These are phyloP conservation scores for Firmiana major DNA, from an alignment of 345 rosid genomes.

Conservation along the genomic window DNA sequence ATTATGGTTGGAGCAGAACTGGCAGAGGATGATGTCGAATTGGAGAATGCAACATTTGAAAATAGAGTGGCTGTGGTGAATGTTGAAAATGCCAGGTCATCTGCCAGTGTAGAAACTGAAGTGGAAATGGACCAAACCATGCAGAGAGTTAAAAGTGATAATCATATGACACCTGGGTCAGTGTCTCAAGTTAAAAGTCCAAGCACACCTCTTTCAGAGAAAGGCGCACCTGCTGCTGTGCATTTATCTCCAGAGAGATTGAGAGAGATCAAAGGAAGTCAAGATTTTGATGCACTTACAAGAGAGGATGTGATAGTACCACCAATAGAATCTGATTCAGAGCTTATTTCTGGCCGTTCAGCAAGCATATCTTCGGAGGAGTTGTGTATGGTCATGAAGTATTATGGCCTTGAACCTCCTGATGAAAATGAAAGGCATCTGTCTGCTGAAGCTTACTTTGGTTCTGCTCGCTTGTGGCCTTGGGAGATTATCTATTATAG, in stretches of 20 bases:
- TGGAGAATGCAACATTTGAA: conserved; percentile 22
- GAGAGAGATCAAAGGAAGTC: conserved; percentile 14
- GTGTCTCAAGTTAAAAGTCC: conserved; percentile 15
- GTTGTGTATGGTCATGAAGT: conserved; percentile 36
- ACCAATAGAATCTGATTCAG: conserved; percentile 17
- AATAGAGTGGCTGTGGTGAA: neutral
- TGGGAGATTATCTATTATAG: conserved; percentile 42
- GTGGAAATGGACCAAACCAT: conserved; percentile 17
- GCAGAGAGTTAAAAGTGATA: conserved; percentile 10
- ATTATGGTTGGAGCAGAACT: conserved; percentile 17
- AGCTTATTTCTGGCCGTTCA: conserved; percentile 15
- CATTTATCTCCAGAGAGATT: conserved; percentile 15
- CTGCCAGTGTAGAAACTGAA: conserved; percentile 16
- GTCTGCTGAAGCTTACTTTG: conserved; percentile 33
- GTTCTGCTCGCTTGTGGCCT: conserved; percentile 48
- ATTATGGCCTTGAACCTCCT: conserved; percentile 32
- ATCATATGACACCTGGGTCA: conserved; percentile 13
- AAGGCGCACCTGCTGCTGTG: conserved; percentile 9
- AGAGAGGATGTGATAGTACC: conserved; percentile 8
- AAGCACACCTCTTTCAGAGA: conserved; percentile 15
- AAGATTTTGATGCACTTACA: conserved; percentile 22
- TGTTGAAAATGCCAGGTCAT: conserved; percentile 11
- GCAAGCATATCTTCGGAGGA: conserved; percentile 32
- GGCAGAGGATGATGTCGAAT: neutral
- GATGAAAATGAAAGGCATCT: conserved; percentile 30